These are phyloP conservation scores for Colletotrichum sansevieriae DNA, from an alignment of 2,329 filamentous ascomycete species.

Conservation along the genomic window DNA sequence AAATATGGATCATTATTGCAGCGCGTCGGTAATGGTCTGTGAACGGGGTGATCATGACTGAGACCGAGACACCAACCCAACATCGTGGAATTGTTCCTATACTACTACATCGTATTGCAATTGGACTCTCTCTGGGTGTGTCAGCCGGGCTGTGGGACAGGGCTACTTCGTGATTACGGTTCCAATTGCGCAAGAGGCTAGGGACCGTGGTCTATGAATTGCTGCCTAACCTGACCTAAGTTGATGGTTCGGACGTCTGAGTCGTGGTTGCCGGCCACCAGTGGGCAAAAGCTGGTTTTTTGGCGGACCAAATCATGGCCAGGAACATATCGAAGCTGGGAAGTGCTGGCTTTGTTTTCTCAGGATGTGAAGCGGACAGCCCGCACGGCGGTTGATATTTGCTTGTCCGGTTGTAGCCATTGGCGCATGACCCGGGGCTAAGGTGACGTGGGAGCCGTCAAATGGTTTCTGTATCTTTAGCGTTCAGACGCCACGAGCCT, in stretches of 20 bases:
- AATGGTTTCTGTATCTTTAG: conserved; percentile 19
- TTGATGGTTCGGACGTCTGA: conserved; percentile 35
- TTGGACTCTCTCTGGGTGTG: conserved; percentile 1
- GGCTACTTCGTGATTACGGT: not conserved
- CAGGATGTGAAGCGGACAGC: not conserved
- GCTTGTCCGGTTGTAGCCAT: conserved; percentile 2
- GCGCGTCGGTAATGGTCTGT: no score
- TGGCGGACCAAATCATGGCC: conserved; percentile 12
- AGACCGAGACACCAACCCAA: no score
- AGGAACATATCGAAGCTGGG: conserved; percentile 14
- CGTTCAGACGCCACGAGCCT: conserved; percentile 15
- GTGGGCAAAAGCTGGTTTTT: conserved; percentile 19
- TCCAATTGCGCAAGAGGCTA: conserved; percentile 18
- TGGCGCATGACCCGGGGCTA: conserved; percentile 3
- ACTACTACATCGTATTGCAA: not conserved
- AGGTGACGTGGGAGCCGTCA: conserved; percentile 32
- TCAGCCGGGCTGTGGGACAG: conserved; percentile 13
- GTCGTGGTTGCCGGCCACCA: conserved; percentile 22
- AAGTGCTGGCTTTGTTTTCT: conserved; percentile 22
- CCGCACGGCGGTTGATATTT: conserved; percentile 1
- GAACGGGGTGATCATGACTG: no score
- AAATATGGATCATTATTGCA: no score
- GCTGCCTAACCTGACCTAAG: conserved; percentile 38
- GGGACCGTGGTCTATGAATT: conserved; percentile 32
- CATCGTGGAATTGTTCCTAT: not conserved